Conservation (phyloP, 495 filamentous ascomycete genomes). For the Filosporella fistucella region DNA sequence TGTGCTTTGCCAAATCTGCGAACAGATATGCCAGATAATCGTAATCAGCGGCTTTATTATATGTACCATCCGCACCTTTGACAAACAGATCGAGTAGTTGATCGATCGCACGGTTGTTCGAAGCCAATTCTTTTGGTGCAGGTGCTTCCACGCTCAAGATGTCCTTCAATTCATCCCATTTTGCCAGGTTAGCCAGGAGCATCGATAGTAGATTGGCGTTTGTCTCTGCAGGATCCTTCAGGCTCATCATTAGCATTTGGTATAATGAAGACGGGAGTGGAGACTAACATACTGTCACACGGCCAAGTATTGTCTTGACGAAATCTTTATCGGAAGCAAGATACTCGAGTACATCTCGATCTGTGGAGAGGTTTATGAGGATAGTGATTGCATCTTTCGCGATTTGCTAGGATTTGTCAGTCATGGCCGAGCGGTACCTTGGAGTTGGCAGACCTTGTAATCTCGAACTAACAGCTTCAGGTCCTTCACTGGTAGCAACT, state of each 20-base stretch:
- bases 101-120: constrained; percentile 71
- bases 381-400: constrained; percentile 91
- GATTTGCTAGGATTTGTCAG: constrained; percentile 56
- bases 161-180: constrained; percentile 65
- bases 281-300: constrained; percentile 67
- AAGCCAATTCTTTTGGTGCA: constrained; percentile 54
- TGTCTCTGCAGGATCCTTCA: constrained; percentile 46
- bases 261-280: neutral
- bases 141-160: constrained; percentile 60
- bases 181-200: constrained; percentile 88
- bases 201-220: constrained; percentile 85
- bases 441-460: constrained; percentile 14
- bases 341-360: constrained; percentile 63
- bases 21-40: constrained; percentile 93
- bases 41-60: constrained; percentile 83
- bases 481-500: constrained; percentile 77
- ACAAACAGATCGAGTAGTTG: constrained; percentile 96
- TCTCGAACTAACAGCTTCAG: constrained; percentile 86
- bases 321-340: constrained; percentile 80
- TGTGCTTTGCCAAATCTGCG: constrained; percentile 81
- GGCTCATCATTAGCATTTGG: neutral
- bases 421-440: neutral
- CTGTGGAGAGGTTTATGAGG: constrained; percentile 83
- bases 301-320: constrained; percentile 62
- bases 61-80: constrained; percentile 71